Evolutionary conservation across 805 yeast species (phyloP).

Genomic region (Starmerella geochares): DNA sequence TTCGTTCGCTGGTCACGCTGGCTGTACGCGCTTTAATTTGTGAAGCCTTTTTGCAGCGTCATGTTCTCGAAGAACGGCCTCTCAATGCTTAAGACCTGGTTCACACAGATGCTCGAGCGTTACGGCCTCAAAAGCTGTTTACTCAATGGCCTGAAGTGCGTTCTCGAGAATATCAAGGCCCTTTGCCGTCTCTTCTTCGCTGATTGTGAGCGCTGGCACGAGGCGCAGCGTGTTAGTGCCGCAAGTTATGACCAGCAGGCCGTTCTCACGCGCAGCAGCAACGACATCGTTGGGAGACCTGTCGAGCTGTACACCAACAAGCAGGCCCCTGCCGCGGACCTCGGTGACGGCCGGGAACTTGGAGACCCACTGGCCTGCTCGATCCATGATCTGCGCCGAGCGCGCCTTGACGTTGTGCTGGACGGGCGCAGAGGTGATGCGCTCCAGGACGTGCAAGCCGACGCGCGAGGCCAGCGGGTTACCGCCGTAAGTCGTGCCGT

Average conservation of each 20-base stretch:
- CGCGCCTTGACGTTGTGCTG: conserved; percentile 50
- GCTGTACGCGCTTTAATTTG: too few species aligned
- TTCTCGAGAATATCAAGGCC: conserved; percentile 64
- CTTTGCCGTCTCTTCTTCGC: conserved; percentile 51
- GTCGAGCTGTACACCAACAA: conserved; percentile 71
- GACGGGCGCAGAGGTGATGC: conserved; percentile 52
- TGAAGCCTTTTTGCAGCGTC: too few species aligned
- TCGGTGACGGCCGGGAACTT: conserved; percentile 50
- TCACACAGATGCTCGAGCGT: too few species aligned
- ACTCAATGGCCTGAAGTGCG: conserved; percentile 34
- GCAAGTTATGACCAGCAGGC: conserved; percentile 78
- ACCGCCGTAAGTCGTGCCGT: conserved; percentile 97
- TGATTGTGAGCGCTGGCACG: conserved; percentile 85
- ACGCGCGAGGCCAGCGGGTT: conserved; percentile 84
- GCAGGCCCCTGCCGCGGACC: conserved; percentile 79
- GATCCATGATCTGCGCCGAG: conserved; percentile 45
- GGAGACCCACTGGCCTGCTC: conserved; percentile 33
- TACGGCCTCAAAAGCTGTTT: too few species aligned
- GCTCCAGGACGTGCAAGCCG: conserved; percentile 63
- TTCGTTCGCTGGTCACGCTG: too few species aligned
- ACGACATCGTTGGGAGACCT: conserved; percentile 56
- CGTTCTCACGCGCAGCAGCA: conserved; percentile 60
- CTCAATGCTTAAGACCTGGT: too few species aligned
- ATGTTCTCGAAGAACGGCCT: too few species aligned
- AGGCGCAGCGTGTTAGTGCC: conserved; percentile 85